A percentile compares a stretch with the other conserved stretches of the same genome.
These are phyloP conservation scores for Rhododendron simsii DNA, from an alignment of 148 eudicot genomes.

Conservation along the genomic window DNA sequence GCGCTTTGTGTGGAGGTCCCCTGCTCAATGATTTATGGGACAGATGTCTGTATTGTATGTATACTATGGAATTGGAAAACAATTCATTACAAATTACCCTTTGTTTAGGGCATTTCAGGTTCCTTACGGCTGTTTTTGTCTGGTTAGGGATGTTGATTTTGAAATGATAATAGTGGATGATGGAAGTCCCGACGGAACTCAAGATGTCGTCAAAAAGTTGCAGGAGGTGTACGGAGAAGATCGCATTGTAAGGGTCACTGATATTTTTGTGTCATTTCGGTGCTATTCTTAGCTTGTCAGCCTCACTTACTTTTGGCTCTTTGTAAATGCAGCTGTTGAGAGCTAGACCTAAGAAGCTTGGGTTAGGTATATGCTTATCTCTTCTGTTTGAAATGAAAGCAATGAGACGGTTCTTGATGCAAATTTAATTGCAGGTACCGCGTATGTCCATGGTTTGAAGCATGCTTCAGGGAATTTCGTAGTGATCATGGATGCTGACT, in stretches of 20 bases:
- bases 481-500: constrained; percentile 37
- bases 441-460: constrained; percentile 35
- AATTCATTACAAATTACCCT: not conserved
- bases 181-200: constrained; percentile 99
- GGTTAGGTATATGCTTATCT: constrained; percentile 53
- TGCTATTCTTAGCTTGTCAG: not conserved
- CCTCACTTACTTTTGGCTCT: constrained; percentile 1
- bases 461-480: constrained; percentile 37
- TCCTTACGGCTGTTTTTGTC: not conserved
- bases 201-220: constrained; percentile 84
- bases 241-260: constrained; percentile 52
- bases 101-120: not conserved
- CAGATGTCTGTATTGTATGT: not conserved
- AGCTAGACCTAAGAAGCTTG: constrained; percentile 92
- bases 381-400: not conserved
- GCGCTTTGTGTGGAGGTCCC: not conserved
- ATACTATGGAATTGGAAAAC: not conserved
- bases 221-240: constrained; percentile 88
- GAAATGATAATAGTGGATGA: constrained; percentile 94
- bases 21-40: not conserved
- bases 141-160: constrained; percentile 72
- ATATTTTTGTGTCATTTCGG: not conserved
- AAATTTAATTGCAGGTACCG: constrained; percentile 21
- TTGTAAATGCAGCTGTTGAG: constrained; percentile 62
- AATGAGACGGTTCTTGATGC: not conserved